Percentiles rank a stretch among this genome's conserved stretches.
Conservation (phyloP, 2,329 filamentous ascomycete genomes). For the Paracorniculantispora psalliotae region DNA sequence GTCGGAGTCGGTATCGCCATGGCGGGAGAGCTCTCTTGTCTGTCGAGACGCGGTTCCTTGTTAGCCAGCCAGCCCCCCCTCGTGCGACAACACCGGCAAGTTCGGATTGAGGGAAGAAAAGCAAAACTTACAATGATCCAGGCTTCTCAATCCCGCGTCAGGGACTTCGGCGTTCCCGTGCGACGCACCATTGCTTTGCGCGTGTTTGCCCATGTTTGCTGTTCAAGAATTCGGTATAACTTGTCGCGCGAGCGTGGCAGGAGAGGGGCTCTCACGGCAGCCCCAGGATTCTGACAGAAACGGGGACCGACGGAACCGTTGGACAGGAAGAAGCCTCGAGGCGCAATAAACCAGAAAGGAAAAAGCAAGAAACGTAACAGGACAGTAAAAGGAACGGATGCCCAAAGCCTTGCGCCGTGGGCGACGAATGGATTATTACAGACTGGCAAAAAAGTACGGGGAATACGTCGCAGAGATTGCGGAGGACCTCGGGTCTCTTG, state of each 20-base stretch:
- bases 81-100: neutral
- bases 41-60: conserved; percentile 32
- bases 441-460: neutral
- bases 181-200: conserved; percentile 29
- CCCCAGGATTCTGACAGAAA: too few species aligned
- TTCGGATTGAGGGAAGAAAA: neutral
- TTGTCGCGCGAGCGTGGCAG: too few species aligned
- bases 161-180: conserved; percentile 26
- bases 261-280: too few species aligned
- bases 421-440: neutral
- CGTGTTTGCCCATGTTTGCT: conserved; percentile 30
- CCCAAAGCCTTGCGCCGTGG: conserved; percentile 5
- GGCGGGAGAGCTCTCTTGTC: conserved; percentile 76
- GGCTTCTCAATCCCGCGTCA: conserved; percentile 74
- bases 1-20: conserved; percentile 86
- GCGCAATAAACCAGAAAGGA: too few species aligned
- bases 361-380: too few species aligned
- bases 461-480: neutral
- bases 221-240: too few species aligned
- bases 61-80: neutral
- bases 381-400: conserved; percentile 6
- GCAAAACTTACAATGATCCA: conserved; percentile 64
- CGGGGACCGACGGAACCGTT: too few species aligned
- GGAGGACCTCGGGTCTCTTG: conserved; percentile 6
- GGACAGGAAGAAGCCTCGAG: too few species aligned